These are phyloP conservation scores for Monosporozyma solicola DNA, from an alignment of 805 yeast species.

Conservation along the genomic window DNA sequence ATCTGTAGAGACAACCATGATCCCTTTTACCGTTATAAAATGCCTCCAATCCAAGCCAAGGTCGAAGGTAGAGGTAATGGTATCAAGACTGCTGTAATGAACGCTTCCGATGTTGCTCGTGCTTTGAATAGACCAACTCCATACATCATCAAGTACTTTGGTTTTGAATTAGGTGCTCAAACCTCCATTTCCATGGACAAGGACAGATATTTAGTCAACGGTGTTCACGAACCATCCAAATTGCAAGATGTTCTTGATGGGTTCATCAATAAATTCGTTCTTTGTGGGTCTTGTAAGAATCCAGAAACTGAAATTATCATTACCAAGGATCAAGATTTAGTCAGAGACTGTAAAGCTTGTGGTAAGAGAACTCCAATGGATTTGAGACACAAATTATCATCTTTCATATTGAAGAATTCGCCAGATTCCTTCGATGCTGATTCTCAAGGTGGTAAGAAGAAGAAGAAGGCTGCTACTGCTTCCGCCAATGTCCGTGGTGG, in stretches of 20 bases:
- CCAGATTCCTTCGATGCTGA: constrained; percentile 47
- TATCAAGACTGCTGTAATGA: constrained; percentile 89
- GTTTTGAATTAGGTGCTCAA: constrained; percentile 95
- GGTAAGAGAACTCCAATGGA: constrained; percentile 83
- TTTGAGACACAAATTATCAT: constrained; percentile 75
- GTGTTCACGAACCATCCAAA: constrained; percentile 83
- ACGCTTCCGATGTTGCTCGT: constrained; percentile 86
- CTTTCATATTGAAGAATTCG: constrained; percentile 85
- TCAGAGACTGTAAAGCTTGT: constrained; percentile 96
- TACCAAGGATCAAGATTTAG: constrained; percentile 55
- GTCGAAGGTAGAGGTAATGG: constrained; percentile 99
- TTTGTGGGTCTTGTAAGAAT: constrained; percentile 91
- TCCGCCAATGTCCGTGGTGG: constrained; percentile 85
- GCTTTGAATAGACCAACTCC: constrained; percentile 90
- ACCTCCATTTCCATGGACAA: constrained; percentile 69
- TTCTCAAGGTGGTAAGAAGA: constrained; percentile 39
- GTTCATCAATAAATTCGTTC: constrained; percentile 83
- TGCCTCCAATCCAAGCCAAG: constrained; percentile 97
- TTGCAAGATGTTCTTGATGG: constrained; percentile 93
- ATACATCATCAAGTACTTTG: constrained; percentile 88
- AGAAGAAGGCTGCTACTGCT: constrained; percentile 78
- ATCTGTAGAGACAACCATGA: constrained; percentile 95
- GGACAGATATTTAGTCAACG: constrained; percentile 89
- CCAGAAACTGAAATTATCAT: constrained; percentile 92
- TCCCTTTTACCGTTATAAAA: constrained; percentile 98